Conservation (phyloP, 2,329 filamentous ascomycete genomes). For the Aspergillus aculeatus region DNA sequence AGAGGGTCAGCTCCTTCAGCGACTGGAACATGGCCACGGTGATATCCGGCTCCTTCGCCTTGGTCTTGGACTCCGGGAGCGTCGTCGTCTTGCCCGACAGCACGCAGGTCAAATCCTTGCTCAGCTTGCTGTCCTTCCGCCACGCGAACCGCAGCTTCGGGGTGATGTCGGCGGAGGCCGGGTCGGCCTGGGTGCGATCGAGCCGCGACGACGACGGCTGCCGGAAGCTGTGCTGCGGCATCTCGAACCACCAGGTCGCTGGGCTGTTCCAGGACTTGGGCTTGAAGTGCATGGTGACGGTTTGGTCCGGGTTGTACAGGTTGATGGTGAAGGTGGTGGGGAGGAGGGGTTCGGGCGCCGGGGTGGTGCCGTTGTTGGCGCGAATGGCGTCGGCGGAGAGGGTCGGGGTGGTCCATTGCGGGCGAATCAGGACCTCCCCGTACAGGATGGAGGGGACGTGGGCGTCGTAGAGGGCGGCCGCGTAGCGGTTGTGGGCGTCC, state of each 20-base stretch:
- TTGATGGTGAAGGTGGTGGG: constrained; percentile 80
- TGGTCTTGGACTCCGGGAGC: constrained; percentile 61
- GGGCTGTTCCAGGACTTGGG: constrained; percentile 76
- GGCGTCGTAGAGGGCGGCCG: constrained; percentile 79
- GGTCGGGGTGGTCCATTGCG: constrained; percentile 80
- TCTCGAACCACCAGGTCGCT: constrained; percentile 85
- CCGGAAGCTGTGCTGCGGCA: constrained; percentile 82
- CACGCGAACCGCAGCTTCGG: constrained; percentile 83
- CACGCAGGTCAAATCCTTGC: constrained; percentile 85
- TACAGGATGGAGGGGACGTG: constrained; percentile 78
- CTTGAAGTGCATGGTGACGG: constrained; percentile 65
- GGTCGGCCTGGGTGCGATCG: constrained; percentile 68
- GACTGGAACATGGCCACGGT: constrained; percentile 83
- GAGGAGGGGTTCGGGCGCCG: constrained; percentile 66
- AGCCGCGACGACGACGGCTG: constrained; percentile 74
- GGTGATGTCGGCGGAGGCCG: constrained; percentile 53
- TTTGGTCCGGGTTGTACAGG: constrained; percentile 91
- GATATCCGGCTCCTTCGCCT: constrained; percentile 91
- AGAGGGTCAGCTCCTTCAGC: constrained; percentile 77
- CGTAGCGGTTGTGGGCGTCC: constrained; percentile 67
- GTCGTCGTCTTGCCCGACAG: constrained; percentile 74
- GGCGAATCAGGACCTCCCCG: constrained; percentile 79
- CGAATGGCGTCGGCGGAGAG: constrained; percentile 79
- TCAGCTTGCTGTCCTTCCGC: constrained; percentile 82
- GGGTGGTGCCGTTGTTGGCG: constrained; percentile 62